Conservation (phyloP, 1,284 basidiomycete genomes). For the Cryptococcus sp. region DNA sequence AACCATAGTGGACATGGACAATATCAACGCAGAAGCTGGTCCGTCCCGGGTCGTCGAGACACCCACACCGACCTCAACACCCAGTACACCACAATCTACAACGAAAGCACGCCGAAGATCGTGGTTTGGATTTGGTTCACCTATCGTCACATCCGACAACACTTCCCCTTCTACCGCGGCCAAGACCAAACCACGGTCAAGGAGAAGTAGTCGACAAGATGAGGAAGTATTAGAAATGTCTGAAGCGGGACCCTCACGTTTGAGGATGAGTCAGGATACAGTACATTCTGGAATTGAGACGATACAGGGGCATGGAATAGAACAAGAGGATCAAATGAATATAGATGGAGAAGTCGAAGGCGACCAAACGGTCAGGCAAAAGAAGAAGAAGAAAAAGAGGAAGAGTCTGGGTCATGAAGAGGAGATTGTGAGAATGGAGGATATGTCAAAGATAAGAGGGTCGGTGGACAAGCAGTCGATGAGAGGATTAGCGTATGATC, state of each 20-base stretch:
- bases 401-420: conserved; percentile 10
- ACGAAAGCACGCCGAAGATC: conserved; percentile 10
- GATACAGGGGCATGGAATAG: neutral
- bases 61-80: conserved; percentile 15
- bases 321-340: conserved; percentile 16
- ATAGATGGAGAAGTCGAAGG: conserved; percentile 26
- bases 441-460: conserved; percentile 14
- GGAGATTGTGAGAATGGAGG: conserved; percentile 27
- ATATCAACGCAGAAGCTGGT: conserved; percentile 22
- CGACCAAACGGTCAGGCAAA: conserved; percentile 11
- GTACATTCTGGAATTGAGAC: neutral
- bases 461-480: neutral
- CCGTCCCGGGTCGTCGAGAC: conserved; percentile 13
- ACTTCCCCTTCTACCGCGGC: neutral
- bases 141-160: conserved; percentile 6
- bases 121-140: conserved; percentile 35
- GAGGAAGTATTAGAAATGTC: conserved; percentile 2
- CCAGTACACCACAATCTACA: conserved; percentile 12
- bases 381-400: conserved; percentile 20
- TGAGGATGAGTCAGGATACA: neutral
- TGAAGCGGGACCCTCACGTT: neutral
- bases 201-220: neutral
- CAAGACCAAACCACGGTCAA: neutral
- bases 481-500: neutral
- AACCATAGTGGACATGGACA: too few species aligned